Base-by-base conservation (phyloP, 352 stramenopile genomes). In the Poterioochromonas sp. region DNA sequence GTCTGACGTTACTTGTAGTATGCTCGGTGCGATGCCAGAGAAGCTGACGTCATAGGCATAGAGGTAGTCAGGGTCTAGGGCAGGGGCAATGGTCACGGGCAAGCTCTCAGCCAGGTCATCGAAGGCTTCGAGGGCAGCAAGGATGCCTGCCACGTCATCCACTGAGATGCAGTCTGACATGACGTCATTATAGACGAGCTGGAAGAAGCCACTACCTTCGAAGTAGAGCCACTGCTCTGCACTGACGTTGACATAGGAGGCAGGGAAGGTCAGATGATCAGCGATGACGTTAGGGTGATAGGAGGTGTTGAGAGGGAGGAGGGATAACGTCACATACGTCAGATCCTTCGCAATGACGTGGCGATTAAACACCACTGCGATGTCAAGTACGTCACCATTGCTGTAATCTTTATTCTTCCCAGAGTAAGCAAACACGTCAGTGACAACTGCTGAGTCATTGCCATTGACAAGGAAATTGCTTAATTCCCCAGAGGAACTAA, bases 301-400 rank as follows among this genome's bases (percentile, higher is more conserved):
- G 3, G 54, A 32, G 11, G 54, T 15, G 54, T 32, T 39, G 2
- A 41, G 20, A 29, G 15, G 3, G 29, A 71, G 11, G 15, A 8
- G 41, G 32, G 34, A 29, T n/a, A 35, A 29, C 11, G 2, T n/a
- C 2, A 71, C 34, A 15, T 58, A 15, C 47, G 47, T 15, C 47
- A 26, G 26, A 26, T 26, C 47, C 15, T 26, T 26, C 2, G 53
- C 40, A 40, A 12, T 1, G 39, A 74, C 32, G 15, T n/a, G 15
- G 2, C 65, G 37, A 3, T 74, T n/a, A 54, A 74, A 74, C 20
- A 40, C 26, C 11, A 74, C 40, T 26, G 5, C 35, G 26, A 74
- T 74, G 40, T 74, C 65, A 39, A 74, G 1, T 2, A 35, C 41
- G 40, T 74, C 65, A 29, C 62, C 62, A n/a, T 5, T 44, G 2